Evolutionary conservation across 495 filamentous ascomycete species (phyloP).

Genomic region (Penicillium manginii): DNA sequence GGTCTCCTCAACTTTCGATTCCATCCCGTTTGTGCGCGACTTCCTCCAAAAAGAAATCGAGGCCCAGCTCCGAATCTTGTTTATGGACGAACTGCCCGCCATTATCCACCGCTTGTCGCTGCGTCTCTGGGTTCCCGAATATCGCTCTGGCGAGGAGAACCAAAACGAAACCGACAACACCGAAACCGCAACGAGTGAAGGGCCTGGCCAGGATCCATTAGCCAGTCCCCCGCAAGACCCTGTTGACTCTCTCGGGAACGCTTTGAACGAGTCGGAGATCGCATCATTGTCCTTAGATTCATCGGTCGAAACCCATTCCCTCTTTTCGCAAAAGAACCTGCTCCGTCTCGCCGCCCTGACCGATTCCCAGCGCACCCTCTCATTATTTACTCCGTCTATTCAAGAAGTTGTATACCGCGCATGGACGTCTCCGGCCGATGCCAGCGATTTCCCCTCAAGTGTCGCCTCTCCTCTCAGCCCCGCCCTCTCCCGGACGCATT

Average conservation of each 20-base stretch:
- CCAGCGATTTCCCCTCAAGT: slow-evolving; percentile 60
- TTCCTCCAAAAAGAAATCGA: slow-evolving; percentile 98
- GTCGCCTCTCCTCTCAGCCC: slow-evolving; percentile 58
- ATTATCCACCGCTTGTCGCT: slow-evolving; percentile 94
- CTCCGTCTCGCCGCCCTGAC: slow-evolving; percentile 74
- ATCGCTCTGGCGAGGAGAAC: slow-evolving; percentile 64
- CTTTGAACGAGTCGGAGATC: slow-evolving; percentile 72
- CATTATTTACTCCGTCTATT: slow-evolving; percentile 82
- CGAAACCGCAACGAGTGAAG: slow-evolving; percentile 32
- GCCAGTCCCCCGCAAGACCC: slow-evolving; percentile 78
- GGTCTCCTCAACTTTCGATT: slow-evolving; percentile 98
- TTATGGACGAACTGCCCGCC: slow-evolving; percentile 96
- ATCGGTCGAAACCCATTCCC: slow-evolving; percentile 72
- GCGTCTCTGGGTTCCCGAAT: slow-evolving; percentile 87
- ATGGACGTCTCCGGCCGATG: slow-evolving; percentile 82
- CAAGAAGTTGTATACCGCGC: slow-evolving; percentile 85
- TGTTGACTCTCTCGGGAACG: slow-evolving; percentile 74
- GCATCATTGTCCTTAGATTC: slow-evolving; percentile 75
- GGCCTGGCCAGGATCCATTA: slow-evolving; percentile 72
- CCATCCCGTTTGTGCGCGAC: slow-evolving; percentile 96
- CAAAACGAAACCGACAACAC: slow-evolving; percentile 33
- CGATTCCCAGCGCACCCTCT: slow-evolving; percentile 83
- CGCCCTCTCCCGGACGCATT: slow-evolving; percentile 60
- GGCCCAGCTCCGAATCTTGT: slow-evolving; percentile 84
- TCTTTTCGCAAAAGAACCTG: slow-evolving; percentile 91